phyloP scores from a whole-genome alignment of 2,329 filamentous ascomycete genomes.

The Aspergillus tamarii region DNA sequence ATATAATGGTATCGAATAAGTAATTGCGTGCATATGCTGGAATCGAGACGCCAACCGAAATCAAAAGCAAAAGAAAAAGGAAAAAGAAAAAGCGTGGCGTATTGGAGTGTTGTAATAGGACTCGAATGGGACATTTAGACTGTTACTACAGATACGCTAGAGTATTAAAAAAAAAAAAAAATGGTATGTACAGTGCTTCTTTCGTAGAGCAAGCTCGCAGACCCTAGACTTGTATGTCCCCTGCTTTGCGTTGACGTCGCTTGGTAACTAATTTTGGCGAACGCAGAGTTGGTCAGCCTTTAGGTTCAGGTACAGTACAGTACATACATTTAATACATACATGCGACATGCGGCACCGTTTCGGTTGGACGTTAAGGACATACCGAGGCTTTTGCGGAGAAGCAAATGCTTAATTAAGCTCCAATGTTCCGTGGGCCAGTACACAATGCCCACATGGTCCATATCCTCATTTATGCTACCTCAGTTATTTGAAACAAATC shows the following conservation, averaged over 20 bases:
- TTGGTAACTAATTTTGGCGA: neutral
- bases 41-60: neutral
- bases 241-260: neutral
- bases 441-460: neutral
- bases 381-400: conserved; percentile 2
- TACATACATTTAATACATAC: neutral
- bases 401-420: neutral
- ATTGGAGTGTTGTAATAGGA: neutral
- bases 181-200: neutral
- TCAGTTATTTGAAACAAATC: neutral
- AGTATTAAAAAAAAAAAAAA: neutral
- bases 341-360: neutral
- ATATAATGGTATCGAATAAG: neutral
- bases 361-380: neutral
- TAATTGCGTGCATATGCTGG: neutral
- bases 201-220: neutral
- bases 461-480: neutral
- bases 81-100: neutral
- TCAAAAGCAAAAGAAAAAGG: neutral
- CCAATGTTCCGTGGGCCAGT: neutral
- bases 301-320: neutral
- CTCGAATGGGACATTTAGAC: neutral
- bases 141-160: neutral
- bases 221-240: neutral
- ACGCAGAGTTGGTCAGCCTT: neutral